A percentile compares a stretch with the other conserved stretches of the same genome.
phyloP scores from a whole-genome alignment of 2,329 filamentous ascomycete species.

The Immersiporthe knoxdaviesiana region DNA sequence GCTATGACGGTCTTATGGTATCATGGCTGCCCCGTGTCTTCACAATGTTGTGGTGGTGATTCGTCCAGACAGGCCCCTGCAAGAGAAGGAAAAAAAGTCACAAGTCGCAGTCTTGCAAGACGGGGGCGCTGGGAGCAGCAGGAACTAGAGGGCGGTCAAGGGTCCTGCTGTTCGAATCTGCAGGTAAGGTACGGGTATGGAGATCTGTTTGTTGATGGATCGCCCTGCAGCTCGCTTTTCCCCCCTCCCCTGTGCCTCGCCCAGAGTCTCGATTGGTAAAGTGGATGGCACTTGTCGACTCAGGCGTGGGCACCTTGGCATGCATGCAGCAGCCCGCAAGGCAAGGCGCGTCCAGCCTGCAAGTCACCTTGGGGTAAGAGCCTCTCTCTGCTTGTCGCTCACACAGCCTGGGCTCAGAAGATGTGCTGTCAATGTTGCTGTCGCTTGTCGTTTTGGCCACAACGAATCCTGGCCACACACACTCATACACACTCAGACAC shows the following conservation, averaged over 20 bases:
- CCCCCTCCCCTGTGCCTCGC: background rate
- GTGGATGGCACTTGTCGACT: constrained; percentile 18
- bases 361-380: constrained; percentile 1
- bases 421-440: constrained; percentile 1
- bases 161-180: constrained; percentile 6
- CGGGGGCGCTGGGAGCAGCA: background rate
- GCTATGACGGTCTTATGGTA: constrained; percentile 14
- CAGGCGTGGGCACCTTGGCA: constrained; percentile 17
- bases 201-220: constrained; percentile 13
- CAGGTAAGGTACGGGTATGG: background rate
- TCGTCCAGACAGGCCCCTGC: background rate
- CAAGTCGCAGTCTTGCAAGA: background rate
- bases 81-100: background rate
- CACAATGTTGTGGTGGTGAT: constrained; percentile 9
- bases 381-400: background rate
- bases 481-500: too few relatives aligned
- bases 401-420: background rate
- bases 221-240: background rate
- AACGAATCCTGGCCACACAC: constrained; percentile 4
- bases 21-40: constrained; percentile 18
- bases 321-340: constrained; percentile 13
- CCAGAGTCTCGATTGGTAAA: constrained; percentile 5
- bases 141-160: constrained; percentile 19
- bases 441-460: constrained; percentile 11
- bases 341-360: constrained; percentile 5